These are phyloP conservation scores for Fagopyrum esculentum DNA, from an alignment of 148 eudicot species.

Conservation along the genomic window DNA sequence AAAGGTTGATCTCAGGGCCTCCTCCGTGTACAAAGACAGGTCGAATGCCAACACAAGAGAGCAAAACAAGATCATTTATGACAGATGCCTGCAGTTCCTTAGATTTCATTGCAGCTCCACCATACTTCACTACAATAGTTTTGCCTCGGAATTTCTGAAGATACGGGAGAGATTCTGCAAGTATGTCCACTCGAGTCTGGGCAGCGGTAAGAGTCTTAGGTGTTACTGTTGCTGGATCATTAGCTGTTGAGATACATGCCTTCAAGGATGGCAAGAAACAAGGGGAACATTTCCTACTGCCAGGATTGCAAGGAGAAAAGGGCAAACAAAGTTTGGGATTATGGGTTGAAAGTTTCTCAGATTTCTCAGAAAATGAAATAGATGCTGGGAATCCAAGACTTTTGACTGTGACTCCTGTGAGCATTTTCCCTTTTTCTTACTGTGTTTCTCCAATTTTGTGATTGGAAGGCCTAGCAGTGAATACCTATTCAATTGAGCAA, in stretches of 20 bases:
- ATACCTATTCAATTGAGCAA: background rate
- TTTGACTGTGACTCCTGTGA: constrained; percentile 7
- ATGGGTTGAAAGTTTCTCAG: background rate
- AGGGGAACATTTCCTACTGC: background rate
- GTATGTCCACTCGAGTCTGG: constrained; percentile 55
- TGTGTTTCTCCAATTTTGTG: background rate
- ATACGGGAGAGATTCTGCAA: constrained; percentile 68
- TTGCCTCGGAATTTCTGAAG: constrained; percentile 73
- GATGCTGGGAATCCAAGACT: constrained; percentile 8
- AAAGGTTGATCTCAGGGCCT: constrained; percentile 70
- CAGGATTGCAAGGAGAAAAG: constrained; percentile 5
- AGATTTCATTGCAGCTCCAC: constrained; percentile 85
- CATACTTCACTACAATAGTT: constrained; percentile 72
- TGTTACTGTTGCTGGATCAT: background rate
- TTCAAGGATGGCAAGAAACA: background rate
- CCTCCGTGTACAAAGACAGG: constrained; percentile 76
- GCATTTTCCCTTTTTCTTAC: background rate
- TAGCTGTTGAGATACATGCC: background rate
- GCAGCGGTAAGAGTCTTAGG: constrained; percentile 22
- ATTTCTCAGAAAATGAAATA: background rate
- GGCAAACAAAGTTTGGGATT: background rate
- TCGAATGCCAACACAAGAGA: constrained; percentile 65
- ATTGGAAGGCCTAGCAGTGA: background rate
- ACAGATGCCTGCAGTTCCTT: constrained; percentile 65
- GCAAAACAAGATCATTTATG: constrained; percentile 55